These are phyloP conservation scores for Setomelanomma holmii DNA, from an alignment of 2,329 filamentous ascomycete genomes.

Conservation along the genomic window DNA sequence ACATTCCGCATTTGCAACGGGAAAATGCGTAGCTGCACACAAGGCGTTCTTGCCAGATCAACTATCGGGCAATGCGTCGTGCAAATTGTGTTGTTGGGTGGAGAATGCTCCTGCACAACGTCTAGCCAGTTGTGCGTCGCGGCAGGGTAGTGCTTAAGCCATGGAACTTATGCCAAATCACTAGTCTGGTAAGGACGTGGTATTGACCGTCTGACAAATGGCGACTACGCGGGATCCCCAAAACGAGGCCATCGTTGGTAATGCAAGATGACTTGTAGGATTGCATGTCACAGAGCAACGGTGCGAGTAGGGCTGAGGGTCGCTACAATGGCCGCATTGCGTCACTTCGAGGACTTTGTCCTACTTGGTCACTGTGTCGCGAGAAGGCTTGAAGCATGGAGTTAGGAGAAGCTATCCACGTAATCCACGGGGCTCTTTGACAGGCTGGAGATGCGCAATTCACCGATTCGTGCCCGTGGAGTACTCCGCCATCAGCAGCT, in stretches of 20 bases:
- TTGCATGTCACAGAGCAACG: not conserved
- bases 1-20: not conserved
- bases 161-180: slow-evolving; percentile 12
- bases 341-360: not conserved
- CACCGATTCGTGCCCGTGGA: slow-evolving; percentile 8
- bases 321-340: not conserved
- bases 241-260: not conserved
- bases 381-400: slow-evolving; percentile 2
- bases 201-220: not conserved
- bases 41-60: slow-evolving; percentile 4
- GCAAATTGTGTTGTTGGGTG: slow-evolving; percentile 16
- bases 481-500: slow-evolving; percentile 9
- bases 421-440: slow-evolving; percentile 1
- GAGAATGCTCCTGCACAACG: slow-evolving; percentile 4
- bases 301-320: not conserved
- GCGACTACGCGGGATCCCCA: not conserved
- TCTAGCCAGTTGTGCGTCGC: slow-evolving; percentile 5
- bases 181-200: slow-evolving; percentile 2
- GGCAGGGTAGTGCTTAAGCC: slow-evolving; percentile 11
- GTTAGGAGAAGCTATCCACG: slow-evolving; percentile 3
- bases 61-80: slow-evolving; percentile 11
- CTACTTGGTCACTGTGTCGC: not conserved
- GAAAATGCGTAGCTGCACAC: slow-evolving; percentile 4
- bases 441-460: slow-evolving; percentile 3
- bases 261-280: not conserved